phyloP scores from a whole-genome alignment of 1,284 basidiomycete genomes.

The Neonothopanus nambi region DNA sequence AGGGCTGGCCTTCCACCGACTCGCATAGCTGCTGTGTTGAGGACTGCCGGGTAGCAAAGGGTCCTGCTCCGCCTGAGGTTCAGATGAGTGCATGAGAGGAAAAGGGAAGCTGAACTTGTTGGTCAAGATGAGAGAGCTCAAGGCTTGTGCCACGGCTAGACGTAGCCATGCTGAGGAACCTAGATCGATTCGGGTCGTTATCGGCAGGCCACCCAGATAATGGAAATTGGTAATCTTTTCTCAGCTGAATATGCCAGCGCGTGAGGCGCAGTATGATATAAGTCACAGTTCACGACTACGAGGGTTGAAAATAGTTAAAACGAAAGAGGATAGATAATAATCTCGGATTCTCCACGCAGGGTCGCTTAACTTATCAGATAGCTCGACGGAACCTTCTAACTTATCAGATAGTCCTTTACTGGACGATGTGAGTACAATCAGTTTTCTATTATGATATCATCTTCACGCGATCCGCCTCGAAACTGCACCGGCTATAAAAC shows the following conservation, averaged over 20 bases:
- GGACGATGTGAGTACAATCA: background rate
- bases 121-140: too few relatives aligned
- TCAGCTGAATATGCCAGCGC: background rate
- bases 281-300: background rate
- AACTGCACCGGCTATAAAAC: too few relatives aligned
- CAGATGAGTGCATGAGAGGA: background rate
- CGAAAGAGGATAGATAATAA: background rate
- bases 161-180: too few relatives aligned
- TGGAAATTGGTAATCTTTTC: slow-evolving; percentile 1
- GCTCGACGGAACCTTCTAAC: background rate
- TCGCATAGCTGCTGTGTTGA: background rate
- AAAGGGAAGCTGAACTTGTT: background rate
- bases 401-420: slow-evolving; percentile 5
- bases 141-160: too few relatives aligned
- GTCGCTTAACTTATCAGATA: slow-evolving; percentile 8
- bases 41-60: slow-evolving; percentile 6
- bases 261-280: background rate
- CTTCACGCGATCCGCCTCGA: background rate
- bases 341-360: background rate
- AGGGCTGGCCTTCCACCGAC: slow-evolving; percentile 21
- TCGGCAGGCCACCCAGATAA: slow-evolving; percentile 2
- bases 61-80: slow-evolving; percentile 8
- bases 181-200: background rate
- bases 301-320: background rate
- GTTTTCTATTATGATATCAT: background rate